Evolutionary conservation across 257 asterid genomes (phyloP).

Genomic region (Nicotiana tabacum): DNA sequence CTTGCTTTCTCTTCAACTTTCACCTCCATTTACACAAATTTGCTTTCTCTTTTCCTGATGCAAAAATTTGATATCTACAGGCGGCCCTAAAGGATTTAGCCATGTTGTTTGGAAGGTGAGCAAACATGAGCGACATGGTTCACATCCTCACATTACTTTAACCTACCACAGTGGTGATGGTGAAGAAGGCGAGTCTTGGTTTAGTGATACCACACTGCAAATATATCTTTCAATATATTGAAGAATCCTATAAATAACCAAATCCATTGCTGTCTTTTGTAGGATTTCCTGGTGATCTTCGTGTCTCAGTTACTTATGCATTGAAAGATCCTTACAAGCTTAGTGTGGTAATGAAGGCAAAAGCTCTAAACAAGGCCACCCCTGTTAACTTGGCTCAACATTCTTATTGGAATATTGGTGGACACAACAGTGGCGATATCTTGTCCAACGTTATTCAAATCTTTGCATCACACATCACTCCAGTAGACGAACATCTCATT

Average conservation of each 20-base stretch:
- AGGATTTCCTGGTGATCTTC: conserved; percentile 59
- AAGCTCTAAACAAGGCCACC: conserved; percentile 59
- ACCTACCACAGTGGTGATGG: conserved; percentile 16
- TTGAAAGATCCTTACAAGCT: conserved; percentile 38
- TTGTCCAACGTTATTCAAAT: conserved; percentile 57
- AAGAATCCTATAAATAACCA: neutral
- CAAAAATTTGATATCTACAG: neutral
- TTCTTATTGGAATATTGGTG: conserved; percentile 76
- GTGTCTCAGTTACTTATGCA: conserved; percentile 42
- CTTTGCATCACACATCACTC: conserved; percentile 59
- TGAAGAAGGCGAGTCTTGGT: conserved; percentile 9
- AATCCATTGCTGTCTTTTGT: neutral
- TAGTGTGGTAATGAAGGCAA: conserved; percentile 51
- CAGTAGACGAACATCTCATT: conserved; percentile 39
- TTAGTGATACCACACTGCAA: neutral
- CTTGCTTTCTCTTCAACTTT: neutral
- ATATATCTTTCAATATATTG: neutral
- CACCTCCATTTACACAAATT: neutral
- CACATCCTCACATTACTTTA: conserved; percentile 5
- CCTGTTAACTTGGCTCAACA: conserved; percentile 84
- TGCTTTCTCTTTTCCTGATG: neutral
- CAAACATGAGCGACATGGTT: neutral
- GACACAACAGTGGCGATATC: conserved; percentile 60
- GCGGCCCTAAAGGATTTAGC: conserved; percentile 16
- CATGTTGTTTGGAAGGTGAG: conserved; percentile 6